Evolutionary conservation across 305 asterid genomes (phyloP).

Genomic region (Solanum aculeatissimum): DNA sequence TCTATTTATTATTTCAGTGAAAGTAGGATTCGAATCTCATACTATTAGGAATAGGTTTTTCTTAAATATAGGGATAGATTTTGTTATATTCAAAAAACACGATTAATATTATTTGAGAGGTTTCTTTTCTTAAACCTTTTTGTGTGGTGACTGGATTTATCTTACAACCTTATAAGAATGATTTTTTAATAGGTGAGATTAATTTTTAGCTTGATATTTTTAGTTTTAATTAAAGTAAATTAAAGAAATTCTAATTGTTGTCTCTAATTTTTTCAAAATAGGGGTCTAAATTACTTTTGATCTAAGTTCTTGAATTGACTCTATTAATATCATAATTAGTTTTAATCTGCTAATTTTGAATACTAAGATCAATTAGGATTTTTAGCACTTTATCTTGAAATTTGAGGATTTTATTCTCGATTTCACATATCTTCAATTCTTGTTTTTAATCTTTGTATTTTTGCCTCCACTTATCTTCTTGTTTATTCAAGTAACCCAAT

Average conservation of each 20-base stretch:
- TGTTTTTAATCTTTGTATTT: background rate
- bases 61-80: background rate
- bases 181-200: background rate
- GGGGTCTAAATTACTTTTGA: background rate
- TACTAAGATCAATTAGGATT: background rate
- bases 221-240: background rate
- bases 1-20: background rate
- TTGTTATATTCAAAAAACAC: background rate
- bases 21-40: background rate
- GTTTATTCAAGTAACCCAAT: background rate
- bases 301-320: background rate
- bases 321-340: background rate
- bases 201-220: background rate
- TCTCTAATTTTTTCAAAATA: background rate
- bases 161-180: background rate
- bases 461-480: background rate
- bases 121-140: background rate
- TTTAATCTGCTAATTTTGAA: background rate
- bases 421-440: background rate
- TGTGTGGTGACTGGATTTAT: background rate
- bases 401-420: background rate
- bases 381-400: background rate
- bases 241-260: background rate
- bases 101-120: background rate
- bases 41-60: background rate